These are phyloP conservation scores for Anastatica hierochuntica DNA, from an alignment of 345 rosid genomes.

Conservation along the genomic window DNA sequence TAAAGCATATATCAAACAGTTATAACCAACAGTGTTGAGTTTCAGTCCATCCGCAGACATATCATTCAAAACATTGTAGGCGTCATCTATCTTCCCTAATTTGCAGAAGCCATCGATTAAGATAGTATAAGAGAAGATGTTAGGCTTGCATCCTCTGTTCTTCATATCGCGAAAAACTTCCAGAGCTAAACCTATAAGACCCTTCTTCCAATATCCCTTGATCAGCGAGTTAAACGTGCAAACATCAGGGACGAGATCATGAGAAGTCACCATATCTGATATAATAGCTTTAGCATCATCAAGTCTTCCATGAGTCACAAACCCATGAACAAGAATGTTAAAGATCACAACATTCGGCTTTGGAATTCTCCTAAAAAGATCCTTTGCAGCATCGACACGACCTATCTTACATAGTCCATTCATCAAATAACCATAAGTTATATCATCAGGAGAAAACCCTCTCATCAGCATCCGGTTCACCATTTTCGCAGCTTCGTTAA, in stretches of 20 bases:
- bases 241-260: conserved; percentile 40
- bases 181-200: conserved; percentile 48
- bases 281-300: conserved; percentile 57
- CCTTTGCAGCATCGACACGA: conserved; percentile 63
- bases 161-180: conserved; percentile 46
- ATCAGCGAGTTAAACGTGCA: conserved; percentile 59
- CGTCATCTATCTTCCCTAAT: conserved; percentile 48
- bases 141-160: conserved; percentile 49
- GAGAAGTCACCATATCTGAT: conserved; percentile 27
- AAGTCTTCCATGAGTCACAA: conserved; percentile 42
- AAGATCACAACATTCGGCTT: conserved; percentile 41
- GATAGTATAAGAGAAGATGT: conserved; percentile 47
- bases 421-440: conserved; percentile 59
- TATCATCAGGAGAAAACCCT: conserved; percentile 57
- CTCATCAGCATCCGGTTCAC: conserved; percentile 70
- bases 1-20: conserved; percentile 50
- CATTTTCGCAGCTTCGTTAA: conserved; percentile 59
- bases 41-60: conserved; percentile 47
- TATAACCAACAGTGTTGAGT: conserved; percentile 70
- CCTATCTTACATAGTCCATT: conserved; percentile 55
- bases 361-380: conserved; percentile 38
- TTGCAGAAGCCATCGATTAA: conserved; percentile 65
- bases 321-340: conserved; percentile 66
- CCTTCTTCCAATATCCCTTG: conserved; percentile 61
- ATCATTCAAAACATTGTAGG: conserved; percentile 30